A percentile compares a stretch with the other conserved stretches of the same genome.
phyloP scores from a whole-genome alignment of 2,329 filamentous ascomycete genomes.

The Colletotrichum filicis region DNA sequence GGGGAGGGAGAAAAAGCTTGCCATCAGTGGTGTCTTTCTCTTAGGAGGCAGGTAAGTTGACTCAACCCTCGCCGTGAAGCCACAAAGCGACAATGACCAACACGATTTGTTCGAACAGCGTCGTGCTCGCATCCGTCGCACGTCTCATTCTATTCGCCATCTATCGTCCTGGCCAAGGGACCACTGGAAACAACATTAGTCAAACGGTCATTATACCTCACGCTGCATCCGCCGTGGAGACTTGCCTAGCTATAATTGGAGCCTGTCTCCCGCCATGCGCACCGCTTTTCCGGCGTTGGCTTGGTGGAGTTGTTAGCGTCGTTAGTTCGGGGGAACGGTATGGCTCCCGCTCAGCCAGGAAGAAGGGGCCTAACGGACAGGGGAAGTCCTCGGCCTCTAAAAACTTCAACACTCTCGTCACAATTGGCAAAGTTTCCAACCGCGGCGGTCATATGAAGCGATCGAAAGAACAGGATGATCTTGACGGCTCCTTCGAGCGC shows the following conservation, averaged over 20 bases:
- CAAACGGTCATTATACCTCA: constrained; percentile 10
- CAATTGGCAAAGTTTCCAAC: not conserved
- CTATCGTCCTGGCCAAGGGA: not conserved
- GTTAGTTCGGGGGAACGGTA: constrained; percentile 3
- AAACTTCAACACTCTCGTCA: constrained; percentile 2
- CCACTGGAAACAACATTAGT: constrained; percentile 9
- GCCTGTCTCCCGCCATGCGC: constrained; percentile 2
- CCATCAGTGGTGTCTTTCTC: constrained; percentile 1
- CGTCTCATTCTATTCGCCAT: not conserved
- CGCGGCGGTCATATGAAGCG: not conserved
- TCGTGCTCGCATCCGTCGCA: constrained; percentile 3
- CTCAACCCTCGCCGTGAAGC: not conserved
- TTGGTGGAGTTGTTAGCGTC: constrained; percentile 1
- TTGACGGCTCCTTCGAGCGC: not conserved
- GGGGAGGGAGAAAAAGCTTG: constrained; percentile 8
- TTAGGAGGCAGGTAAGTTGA: not conserved
- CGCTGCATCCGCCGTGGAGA: not conserved
- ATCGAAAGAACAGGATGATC: not conserved
- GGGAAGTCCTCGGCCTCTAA: not conserved
- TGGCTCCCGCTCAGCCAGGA: not conserved
- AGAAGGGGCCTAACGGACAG: not conserved
- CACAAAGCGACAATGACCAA: not conserved
- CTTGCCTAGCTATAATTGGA: constrained; percentile 13
- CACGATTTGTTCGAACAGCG: not conserved
- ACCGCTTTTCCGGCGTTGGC: constrained; percentile 1